Percentiles rank a stretch among this genome's conserved stretches.
Conservation (phyloP, 352 stramenopile genomes). For the Paralagenidium karlingii region DNA sequence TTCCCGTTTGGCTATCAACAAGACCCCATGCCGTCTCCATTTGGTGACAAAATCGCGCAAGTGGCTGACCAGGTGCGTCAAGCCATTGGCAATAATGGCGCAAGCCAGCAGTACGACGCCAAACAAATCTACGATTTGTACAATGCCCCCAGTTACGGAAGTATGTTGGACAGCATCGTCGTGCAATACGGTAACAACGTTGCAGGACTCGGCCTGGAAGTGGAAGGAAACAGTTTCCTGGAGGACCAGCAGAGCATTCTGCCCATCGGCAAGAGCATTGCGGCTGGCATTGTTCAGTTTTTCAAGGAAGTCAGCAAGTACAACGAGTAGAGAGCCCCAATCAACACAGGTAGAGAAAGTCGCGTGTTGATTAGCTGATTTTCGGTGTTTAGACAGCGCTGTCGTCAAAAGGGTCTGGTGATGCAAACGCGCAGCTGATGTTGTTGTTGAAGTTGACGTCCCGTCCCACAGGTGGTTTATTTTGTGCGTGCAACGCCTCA, state of each 20-base stretch:
- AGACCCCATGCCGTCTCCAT: constrained; percentile 7
- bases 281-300: constrained; percentile 12
- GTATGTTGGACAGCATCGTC: constrained; percentile 19
- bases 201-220: constrained; percentile 14
- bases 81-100: constrained; percentile 8
- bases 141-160: constrained; percentile 15
- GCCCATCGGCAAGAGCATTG: constrained; percentile 11
- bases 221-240: constrained; percentile 15
- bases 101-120: too few relatives aligned
- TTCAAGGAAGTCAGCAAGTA: constrained; percentile 7
- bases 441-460: too few relatives aligned
- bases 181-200: constrained; percentile 15
- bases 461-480: too few relatives aligned
- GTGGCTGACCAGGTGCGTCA: constrained; percentile 12
- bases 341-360: too few relatives aligned
- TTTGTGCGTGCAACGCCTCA: too few relatives aligned
- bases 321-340: too few relatives aligned
- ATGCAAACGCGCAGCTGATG: too few relatives aligned
- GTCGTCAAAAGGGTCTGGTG: too few relatives aligned
- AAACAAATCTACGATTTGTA: constrained; percentile 19
- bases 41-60: constrained; percentile 11
- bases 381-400: too few relatives aligned
- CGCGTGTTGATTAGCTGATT: too few relatives aligned
- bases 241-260: constrained; percentile 9
- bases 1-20: constrained; percentile 13